Conservation (phyloP, 2,329 filamentous ascomycete genomes). For the Cercospora sp. region DNA sequence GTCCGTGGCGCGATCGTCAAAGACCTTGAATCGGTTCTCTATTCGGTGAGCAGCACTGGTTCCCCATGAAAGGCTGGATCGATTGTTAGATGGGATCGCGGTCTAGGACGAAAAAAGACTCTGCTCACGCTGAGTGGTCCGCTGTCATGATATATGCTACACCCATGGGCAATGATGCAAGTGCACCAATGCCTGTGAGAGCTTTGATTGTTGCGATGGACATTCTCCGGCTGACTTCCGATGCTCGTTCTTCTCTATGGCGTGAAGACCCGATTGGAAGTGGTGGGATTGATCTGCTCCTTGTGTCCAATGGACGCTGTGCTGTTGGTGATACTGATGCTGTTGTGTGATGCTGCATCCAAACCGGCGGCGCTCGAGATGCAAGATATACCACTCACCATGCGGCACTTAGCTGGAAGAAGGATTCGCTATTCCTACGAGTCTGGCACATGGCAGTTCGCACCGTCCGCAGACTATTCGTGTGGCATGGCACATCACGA, state of each 20-base stretch:
- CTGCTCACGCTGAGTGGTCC: slow-evolving; percentile 14
- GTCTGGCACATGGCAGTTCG: not conserved
- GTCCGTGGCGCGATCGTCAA: slow-evolving; percentile 18
- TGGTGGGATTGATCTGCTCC: not conserved
- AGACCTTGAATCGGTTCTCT: slow-evolving; percentile 19
- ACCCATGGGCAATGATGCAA: slow-evolving; percentile 15
- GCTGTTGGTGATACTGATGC: not conserved
- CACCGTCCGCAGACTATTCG: not conserved
- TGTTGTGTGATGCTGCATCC: not conserved
- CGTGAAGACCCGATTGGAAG: not conserved
- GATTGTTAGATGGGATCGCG: not conserved
- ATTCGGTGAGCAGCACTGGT: slow-evolving; percentile 10
- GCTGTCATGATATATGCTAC: slow-evolving; percentile 19
- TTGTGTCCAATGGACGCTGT: not conserved
- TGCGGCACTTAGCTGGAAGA: not conserved
- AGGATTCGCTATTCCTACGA: not conserved
- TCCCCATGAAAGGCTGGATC: slow-evolving; percentile 5
- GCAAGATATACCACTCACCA: not conserved
- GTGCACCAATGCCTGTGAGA: slow-evolving; percentile 8
- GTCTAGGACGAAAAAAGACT: not conserved
- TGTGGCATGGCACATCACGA: slow-evolving; percentile 7
- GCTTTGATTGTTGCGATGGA: slow-evolving; percentile 15
- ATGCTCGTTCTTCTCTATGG: not conserved
- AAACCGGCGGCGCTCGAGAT: not conserved
- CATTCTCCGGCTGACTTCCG: not conserved